phyloP scores from a whole-genome alignment of 768 basidiomycete genomes.

The Myochromella boudieri region DNA sequence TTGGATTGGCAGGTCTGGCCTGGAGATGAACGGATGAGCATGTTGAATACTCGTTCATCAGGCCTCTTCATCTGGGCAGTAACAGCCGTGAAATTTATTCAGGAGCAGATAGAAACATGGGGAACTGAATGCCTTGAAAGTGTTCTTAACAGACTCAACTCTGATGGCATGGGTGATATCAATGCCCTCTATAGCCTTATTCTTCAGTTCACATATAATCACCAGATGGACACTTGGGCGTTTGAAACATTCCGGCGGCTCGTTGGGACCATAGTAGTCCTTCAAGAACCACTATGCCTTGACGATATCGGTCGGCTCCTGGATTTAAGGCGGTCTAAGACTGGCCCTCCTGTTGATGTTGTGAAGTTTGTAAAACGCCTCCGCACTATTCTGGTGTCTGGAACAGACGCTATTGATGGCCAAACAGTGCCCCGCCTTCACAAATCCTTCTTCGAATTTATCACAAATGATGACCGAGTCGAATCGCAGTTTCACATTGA shows the following conservation, averaged over 20 bases:
- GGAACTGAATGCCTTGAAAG: constrained; percentile 12
- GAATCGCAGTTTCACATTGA: background rate
- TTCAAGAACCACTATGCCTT: constrained; percentile 11
- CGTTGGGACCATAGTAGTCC: constrained; percentile 11
- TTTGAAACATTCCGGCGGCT: constrained; percentile 16
- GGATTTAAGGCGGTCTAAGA: background rate
- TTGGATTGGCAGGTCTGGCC: constrained; percentile 12
- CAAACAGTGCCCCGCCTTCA: constrained; percentile 16
- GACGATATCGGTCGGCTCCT: constrained; percentile 8
- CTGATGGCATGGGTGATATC: constrained; percentile 15
- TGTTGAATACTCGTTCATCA: constrained; percentile 6
- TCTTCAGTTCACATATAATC: background rate
- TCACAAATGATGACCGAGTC: constrained; percentile 7
- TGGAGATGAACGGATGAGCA: constrained; percentile 8
- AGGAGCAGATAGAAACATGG: constrained; percentile 2
- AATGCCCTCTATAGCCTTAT: constrained; percentile 16
- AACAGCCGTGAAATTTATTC: constrained; percentile 5
- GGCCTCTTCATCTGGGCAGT: constrained; percentile 20
- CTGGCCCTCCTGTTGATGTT: constrained; percentile 8
- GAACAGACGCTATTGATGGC: constrained; percentile 4
- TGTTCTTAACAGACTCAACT: constrained; percentile 9
- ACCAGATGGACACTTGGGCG: constrained; percentile 5
- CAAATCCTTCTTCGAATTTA: constrained; percentile 18
- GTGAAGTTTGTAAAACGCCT: constrained; percentile 15
- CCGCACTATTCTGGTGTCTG: constrained; percentile 15